phyloP scores from a whole-genome alignment of 257 asterid genomes.

The Forsythia suspensa region DNA sequence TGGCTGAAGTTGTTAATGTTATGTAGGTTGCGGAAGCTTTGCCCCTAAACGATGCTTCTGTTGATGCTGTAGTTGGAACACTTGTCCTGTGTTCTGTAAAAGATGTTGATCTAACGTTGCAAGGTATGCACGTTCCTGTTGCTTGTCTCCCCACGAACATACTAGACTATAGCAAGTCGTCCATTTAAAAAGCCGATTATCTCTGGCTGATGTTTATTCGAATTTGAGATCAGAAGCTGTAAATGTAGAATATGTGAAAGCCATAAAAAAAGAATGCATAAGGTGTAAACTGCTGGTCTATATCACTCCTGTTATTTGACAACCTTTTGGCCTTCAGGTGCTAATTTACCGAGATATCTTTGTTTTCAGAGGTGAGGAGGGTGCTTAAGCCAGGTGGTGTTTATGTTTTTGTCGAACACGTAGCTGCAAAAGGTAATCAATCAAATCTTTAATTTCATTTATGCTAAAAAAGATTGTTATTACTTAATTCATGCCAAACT shows the following conservation, averaged over 20 bases:
- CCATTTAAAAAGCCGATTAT: too few species aligned
- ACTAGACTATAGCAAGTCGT: too few species aligned
- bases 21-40: constrained; percentile 83
- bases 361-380: constrained; percentile 69
- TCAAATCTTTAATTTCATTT: neutral
- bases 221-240: neutral
- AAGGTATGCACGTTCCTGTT: constrained; percentile 40
- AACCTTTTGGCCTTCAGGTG: neutral
- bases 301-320: neutral
- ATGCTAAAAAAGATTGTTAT: neutral
- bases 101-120: constrained; percentile 65
- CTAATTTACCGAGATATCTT: constrained; percentile 2
- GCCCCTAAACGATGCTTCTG: constrained; percentile 76
- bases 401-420: constrained; percentile 84
- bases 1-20: neutral
- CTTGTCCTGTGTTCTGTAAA: constrained; percentile 90
- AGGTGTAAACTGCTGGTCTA: neutral
- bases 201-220: too few species aligned
- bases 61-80: constrained; percentile 87
- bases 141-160: too few species aligned
- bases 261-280: neutral
- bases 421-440: constrained; percentile 75
- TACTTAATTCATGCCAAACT: neutral
- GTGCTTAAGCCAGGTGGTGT: constrained; percentile 91
- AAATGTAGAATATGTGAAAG: neutral